phyloP scores from a whole-genome alignment of 768 basidiomycete species.

The Tylopilus balloui region DNA sequence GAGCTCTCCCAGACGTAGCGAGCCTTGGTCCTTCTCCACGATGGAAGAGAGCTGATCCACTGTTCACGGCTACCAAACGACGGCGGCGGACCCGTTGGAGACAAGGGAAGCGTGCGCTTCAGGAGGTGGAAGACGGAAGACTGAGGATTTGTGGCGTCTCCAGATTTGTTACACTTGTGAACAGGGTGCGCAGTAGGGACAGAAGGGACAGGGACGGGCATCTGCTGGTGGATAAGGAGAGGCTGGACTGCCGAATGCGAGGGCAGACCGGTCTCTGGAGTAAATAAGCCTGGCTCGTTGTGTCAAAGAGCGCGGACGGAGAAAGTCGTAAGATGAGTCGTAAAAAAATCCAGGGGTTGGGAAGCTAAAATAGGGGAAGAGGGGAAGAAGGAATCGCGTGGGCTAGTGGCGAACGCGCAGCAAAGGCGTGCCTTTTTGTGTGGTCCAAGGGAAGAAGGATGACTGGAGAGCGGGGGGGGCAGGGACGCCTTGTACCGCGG shows the following conservation, averaged over 20 bases:
- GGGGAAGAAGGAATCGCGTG: constrained; percentile 26
- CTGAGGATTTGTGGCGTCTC: constrained; percentile 33
- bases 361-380: constrained; percentile 30
- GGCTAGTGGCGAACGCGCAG: constrained; percentile 74
- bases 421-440: constrained; percentile 88
- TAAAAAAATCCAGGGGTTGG: constrained; percentile 38
- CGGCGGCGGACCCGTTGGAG: constrained; percentile 58
- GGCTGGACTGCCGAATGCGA: constrained; percentile 41
- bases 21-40: constrained; percentile 66
- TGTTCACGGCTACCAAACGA: constrained; percentile 64
- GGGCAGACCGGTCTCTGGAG: constrained; percentile 42
- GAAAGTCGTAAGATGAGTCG: constrained; percentile 68
- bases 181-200: constrained; percentile 58
- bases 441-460: constrained; percentile 30
- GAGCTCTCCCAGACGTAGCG: constrained; percentile 65
- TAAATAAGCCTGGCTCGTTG: constrained; percentile 36
- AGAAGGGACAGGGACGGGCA: constrained; percentile 83
- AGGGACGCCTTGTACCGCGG: constrained; percentile 19
- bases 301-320: constrained; percentile 35
- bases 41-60: constrained; percentile 68
- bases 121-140: constrained; percentile 49
- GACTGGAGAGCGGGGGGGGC: constrained; percentile 17
- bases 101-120: constrained; percentile 55
- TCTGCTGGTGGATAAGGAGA: constrained; percentile 50
- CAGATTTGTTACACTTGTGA: constrained; percentile 52